phyloP scores from a whole-genome alignment of 2,329 filamentous ascomycete genomes.

The Ophiostoma ips region DNA sequence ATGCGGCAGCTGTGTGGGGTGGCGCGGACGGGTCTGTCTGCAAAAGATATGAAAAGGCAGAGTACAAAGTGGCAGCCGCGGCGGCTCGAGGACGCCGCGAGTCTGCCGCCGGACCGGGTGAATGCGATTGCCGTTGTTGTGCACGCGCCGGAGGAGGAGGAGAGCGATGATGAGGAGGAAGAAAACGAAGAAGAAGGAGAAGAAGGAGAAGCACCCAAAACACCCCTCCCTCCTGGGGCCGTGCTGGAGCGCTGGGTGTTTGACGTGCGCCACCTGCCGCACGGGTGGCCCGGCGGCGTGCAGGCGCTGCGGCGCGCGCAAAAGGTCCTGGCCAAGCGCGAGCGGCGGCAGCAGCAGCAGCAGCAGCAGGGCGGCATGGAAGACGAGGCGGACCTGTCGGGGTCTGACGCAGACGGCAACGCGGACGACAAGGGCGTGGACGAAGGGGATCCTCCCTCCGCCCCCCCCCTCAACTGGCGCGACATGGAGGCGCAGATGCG shows the following conservation, averaged over 20 bases:
- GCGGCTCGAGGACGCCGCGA: not conserved
- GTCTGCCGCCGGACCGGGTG: conserved; percentile 2
- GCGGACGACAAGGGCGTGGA: not conserved
- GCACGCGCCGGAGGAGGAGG: conserved; percentile 9
- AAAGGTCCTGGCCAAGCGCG: conserved; percentile 6
- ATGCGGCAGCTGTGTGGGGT: conserved; percentile 49
- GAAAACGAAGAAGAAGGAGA: not conserved
- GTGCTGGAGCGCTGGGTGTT: conserved; percentile 51
- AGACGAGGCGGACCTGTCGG: not conserved
- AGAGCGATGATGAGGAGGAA: not conserved
- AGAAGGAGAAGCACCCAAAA: too few species aligned
- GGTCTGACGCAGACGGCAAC: not conserved
- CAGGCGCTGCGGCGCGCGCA: conserved; percentile 19
- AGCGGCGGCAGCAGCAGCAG: not conserved
- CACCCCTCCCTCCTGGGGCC: conserved; percentile 18
- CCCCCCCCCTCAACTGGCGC: conserved; percentile 28
- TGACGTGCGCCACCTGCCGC: conserved; percentile 39
- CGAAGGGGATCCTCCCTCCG: conserved; percentile 8
- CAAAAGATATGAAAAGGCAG: not conserved
- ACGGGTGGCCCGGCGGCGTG: conserved; percentile 24
- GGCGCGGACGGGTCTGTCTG: conserved; percentile 5
- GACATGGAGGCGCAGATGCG: conserved; percentile 63
- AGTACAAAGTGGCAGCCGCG: not conserved
- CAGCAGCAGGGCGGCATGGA: not conserved
- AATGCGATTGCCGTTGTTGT: conserved; percentile 10